Conservation (phyloP, 495 filamentous ascomycete species). For the Pseudoneurospora amorphoporcata region DNA sequence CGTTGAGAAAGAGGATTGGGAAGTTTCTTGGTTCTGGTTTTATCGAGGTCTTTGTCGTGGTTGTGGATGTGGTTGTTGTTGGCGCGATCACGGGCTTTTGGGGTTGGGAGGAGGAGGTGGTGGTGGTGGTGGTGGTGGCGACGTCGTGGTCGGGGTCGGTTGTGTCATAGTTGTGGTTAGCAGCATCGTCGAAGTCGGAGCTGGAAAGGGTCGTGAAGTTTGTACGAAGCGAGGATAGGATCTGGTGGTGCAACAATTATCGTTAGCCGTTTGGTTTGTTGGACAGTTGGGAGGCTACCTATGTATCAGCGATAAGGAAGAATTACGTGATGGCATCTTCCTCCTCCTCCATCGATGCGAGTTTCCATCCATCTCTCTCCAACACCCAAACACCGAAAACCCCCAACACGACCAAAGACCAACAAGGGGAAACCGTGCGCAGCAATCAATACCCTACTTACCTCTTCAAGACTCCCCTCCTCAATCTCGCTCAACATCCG, state of each 20-base stretch:
- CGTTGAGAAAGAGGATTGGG: constrained; percentile 32
- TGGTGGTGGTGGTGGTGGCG: background rate
- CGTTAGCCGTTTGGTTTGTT: background rate
- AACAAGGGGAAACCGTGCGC: background rate
- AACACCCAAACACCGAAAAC: background rate
- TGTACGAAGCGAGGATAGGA: constrained; percentile 38
- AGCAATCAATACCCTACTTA: constrained; percentile 34
- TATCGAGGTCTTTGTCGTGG: background rate
- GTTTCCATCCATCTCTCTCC: background rate
- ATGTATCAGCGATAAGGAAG: background rate
- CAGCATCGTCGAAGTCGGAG: background rate
- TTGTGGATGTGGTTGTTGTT: background rate
- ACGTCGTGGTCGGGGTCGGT: background rate
- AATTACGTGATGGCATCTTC: background rate
- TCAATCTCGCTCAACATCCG: constrained; percentile 44
- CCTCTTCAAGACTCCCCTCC: constrained; percentile 28
- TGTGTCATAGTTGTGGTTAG: background rate
- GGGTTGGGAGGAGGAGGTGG: background rate
- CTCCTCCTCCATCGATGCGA: background rate
- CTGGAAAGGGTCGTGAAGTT: constrained; percentile 13
- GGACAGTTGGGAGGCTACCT: background rate
- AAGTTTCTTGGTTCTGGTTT: constrained; percentile 14
- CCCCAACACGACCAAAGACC: background rate
- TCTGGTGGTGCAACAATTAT: constrained; percentile 11
- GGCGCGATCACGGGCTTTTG: background rate